A percentile compares a stretch with the other conserved stretches of the same genome.
phyloP scores from a whole-genome alignment of 805 yeast species.

The Lachancea fermentati region DNA sequence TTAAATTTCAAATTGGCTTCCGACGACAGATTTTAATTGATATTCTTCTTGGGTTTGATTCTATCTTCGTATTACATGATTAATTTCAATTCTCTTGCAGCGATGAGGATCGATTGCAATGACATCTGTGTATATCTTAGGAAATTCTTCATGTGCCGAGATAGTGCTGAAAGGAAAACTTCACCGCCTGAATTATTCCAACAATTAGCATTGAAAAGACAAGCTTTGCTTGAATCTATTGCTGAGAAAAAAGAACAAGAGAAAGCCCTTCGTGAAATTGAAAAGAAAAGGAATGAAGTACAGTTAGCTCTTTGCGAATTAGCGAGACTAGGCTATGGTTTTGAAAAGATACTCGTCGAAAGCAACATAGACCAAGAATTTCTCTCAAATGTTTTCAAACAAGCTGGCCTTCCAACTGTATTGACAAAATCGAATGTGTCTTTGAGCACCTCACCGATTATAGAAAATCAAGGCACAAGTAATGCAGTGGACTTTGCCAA shows the following conservation, averaged over 20 bases:
- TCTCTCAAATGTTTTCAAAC: constrained; percentile 2
- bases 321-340: constrained; percentile 3
- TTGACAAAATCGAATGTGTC: not conserved
- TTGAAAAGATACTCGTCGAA: constrained; percentile 1
- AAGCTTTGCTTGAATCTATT: constrained; percentile 66
- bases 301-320: constrained; percentile 4
- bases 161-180: no score
- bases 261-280: not conserved
- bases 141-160: no score
- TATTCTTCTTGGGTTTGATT: no score
- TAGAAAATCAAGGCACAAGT: no score
- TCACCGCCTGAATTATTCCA: constrained; percentile 7
- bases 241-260: constrained; percentile 1
- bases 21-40: no score
- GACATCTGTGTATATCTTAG: no score
- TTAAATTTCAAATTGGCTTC: no score
- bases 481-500: no score
- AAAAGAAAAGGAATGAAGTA: not conserved
- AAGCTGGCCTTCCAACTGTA: not conserved
- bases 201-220: constrained; percentile 34
- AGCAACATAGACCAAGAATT: not conserved
- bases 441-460: no score
- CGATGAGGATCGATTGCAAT: no score
- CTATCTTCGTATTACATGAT: no score
- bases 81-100: no score